Evolutionary conservation across 805 yeast species (phyloP), one percentile per base, ranked within the genome.

Genomic region (Metahyphopichia silvanorum): DNA sequence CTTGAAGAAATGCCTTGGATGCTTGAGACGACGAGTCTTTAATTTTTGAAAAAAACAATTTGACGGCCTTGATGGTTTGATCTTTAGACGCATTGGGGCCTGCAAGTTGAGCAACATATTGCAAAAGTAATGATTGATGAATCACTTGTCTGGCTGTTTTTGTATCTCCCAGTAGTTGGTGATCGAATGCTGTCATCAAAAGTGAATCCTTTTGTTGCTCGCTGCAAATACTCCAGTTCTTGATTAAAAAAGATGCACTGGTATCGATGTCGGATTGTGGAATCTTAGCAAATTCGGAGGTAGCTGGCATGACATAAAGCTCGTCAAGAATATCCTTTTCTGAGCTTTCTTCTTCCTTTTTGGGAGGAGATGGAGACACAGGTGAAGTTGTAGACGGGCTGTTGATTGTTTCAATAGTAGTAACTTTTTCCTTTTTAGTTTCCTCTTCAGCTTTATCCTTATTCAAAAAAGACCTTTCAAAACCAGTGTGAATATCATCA

Each of bases 401-500:
- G 23, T 48, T 43, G 20, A 50, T 39, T 6, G 60, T 53, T 34
- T 57, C 63, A 2, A 53, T 40, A 4, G 63, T 36, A 2, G 66
- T 50, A 1, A 52, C 51, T 11, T 54, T 49, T 12, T 57, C 33
- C 3, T 44, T 21, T 23, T 46, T 16, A 1, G 37, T 25, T 27
- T 29, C 37, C 43, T 47, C 41, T 25, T 47, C 58, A 12, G 44
- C 62, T 4, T 51, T 47, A n/a, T 60, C 64, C 44, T 79, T 83
- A 56, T 87, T 86, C 52, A 87, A 56, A 44, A 86, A 76, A 0
- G 96, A 82, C 26, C 85, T 77, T 53, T 91, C 95, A 68, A 86
- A 93, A 0, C 96, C 98, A 10, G 93, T 87, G 46, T 79, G 93
- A 25, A 88, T 73, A 59, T 91, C 98, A 11, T 89, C 98, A 32